These are phyloP conservation scores for Aegilops bicornis DNA, from an alignment of 176 grass and related monocot genomes.

Conservation along the genomic window DNA sequence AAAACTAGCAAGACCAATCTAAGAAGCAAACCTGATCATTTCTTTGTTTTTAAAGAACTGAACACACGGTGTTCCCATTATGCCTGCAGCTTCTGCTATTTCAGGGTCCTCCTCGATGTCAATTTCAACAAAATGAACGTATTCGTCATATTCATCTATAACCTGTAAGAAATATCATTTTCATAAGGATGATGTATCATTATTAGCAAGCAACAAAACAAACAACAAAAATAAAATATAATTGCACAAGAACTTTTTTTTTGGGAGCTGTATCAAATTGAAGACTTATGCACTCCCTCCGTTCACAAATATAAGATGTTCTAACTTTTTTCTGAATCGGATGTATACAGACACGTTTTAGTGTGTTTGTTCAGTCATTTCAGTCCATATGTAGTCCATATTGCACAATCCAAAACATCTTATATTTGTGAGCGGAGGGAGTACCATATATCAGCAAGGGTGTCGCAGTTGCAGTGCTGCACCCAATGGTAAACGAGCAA, in stretches of 20 bases:
- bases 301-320: too few species aligned
- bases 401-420: too few species aligned
- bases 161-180: conserved; percentile 55
- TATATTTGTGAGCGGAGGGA: too few species aligned
- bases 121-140: conserved; percentile 97
- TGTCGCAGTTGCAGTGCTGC: background rate
- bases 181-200: background rate
- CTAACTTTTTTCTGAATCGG: too few species aligned
- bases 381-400: too few species aligned
- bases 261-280: background rate
- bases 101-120: conserved; percentile 99
- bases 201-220: conserved; percentile 21
- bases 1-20: background rate
- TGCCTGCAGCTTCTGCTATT: conserved; percentile 97
- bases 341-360: too few species aligned
- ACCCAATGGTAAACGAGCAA: conserved; percentile 13
- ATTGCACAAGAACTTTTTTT: background rate
- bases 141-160: conserved; percentile 72
- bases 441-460: background rate
- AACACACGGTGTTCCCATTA: conserved; percentile 99
- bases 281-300: too few species aligned
- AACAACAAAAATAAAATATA: conserved; percentile 10
- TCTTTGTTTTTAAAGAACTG: conserved; percentile 99
- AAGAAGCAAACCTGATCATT: conserved; percentile 81
- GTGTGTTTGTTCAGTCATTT: too few species aligned